Base-by-base conservation (phyloP, 805 yeast genomes). In the Candida tallmaniae region DNA sequence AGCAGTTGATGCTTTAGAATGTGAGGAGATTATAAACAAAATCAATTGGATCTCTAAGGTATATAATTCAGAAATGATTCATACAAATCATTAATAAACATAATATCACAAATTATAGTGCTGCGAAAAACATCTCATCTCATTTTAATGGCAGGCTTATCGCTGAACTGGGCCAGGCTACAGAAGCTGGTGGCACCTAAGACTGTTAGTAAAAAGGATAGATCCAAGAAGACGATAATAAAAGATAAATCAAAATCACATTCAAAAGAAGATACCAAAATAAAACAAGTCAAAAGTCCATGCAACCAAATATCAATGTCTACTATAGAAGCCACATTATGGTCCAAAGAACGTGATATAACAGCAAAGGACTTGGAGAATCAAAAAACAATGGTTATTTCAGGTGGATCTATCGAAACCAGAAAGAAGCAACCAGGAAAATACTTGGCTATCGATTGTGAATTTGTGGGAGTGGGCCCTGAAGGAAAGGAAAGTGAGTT, bases 391-490 rank as follows among this genome's bases (percentile, higher is more conserved):
- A 22, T 20, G 18, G 29, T 19, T 7, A 7, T 8, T 10, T 15
- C 18, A 11, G 23, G 6, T 16, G 17, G 13, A 7, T 17, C 5
- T 10, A 31, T 15, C 13, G 28, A 24, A 5, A 7, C 26, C 22
- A 48, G 59, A 11, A 61, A 70, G 38, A 60, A 54, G 33, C 69
- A 71, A 28, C 63, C 78, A 1, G 96, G 96, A 1, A 82, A 74
- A 48, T 88, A 73, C 46, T 40, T 88, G 2, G 86, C 96, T 1
- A 75, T 89, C 41, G 97, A 89, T 58, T 88, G 97, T 63, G 97
- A 89, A 49, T 88, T 89, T 65, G 97, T 89, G 2, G 96, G 96
- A 8, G 80, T 83, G 2, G 96, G 96, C 0, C 74, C 73, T 4
- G 80, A 78, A 7, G 94, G 94, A 5, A 49, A 50, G 23, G 76